Conservation (phyloP, 106 monocot genomes). For the Allium fistulosum region DNA sequence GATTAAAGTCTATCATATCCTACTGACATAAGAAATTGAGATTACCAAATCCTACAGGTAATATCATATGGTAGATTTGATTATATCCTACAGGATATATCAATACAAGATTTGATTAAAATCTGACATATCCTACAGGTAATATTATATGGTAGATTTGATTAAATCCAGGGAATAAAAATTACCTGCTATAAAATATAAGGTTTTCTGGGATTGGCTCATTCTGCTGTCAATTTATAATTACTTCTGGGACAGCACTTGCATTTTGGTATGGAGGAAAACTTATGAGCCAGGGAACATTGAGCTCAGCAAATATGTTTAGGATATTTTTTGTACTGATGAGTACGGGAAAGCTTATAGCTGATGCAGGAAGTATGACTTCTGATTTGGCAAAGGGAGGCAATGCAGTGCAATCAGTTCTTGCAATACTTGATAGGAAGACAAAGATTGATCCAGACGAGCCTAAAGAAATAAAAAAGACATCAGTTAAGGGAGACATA, state of each 20-base stretch:
- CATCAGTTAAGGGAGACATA: slow-evolving; percentile 9
- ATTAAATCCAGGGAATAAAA: no score
- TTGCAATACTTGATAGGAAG: slow-evolving; percentile 14
- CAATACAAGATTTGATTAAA: no score
- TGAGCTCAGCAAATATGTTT: slow-evolving; percentile 15
- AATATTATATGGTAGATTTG: no score
- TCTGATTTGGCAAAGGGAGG: slow-evolving; percentile 13
- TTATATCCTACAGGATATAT: no score
- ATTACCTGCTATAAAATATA: no score
- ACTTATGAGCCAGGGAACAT: slow-evolving; percentile 5
- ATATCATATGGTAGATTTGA: no score
- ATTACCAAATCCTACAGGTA: no score
- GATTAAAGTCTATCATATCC: no score
- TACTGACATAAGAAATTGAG: no score
- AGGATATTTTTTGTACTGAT: slow-evolving; percentile 9
- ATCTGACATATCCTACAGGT: no score
- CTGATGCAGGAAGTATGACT: slow-evolving; percentile 18
- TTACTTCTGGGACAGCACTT: slow-evolving; percentile 7
- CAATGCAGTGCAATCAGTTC: slow-evolving; percentile 11
- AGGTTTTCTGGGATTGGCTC: slow-evolving; percentile 19
- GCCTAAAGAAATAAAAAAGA: slow-evolving; percentile 14
- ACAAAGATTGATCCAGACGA: slow-evolving; percentile 14
- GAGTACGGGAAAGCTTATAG: slow-evolving; percentile 16
- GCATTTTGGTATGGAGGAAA: slow-evolving; percentile 33
- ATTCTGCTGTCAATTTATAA: slow-evolving; percentile 10